Evolutionary conservation across 352 stramenopile species (phyloP), one percentile per base, ranked within the genome.

Genomic region (Paralagenidium karlingii): DNA sequence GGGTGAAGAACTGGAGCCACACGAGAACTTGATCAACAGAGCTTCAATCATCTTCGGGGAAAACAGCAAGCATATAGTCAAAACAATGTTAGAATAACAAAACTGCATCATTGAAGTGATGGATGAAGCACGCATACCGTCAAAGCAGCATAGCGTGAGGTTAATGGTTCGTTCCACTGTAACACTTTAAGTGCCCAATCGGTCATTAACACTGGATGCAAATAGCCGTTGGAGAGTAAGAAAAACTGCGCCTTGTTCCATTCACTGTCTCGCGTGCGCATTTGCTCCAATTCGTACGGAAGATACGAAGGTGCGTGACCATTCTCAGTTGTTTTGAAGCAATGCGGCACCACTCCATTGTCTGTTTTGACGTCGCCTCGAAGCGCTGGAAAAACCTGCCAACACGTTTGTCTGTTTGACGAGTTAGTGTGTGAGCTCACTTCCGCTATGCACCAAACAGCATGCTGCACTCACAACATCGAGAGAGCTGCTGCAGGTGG

Each of bases 221-320:
- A 37, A 27, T 80, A 87, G 12, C 65, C 60, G 21, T 68, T 53
- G 22, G 79, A 51, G 9, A 68, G 47, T 18, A 82, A 27, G 25
- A 74, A 78, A 19, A 65, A 61, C 44, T 87, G 73, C 32, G 84
- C 82, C 24, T 83, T 69, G 32, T 87, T 87, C 73, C 73, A 87
- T 43, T 87, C 82, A 10, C 50, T 28, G 50, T 87, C 73, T 29
- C 81, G 64, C 18, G 73, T 84, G 3, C 64, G 60, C n/a, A 58
- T 57, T 24, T 59, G 78, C 51, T 87, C 73, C 36, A 83, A 49
- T 38, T 84, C 66, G 45, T 78, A 78, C 7, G 65, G 73, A 42
- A 79, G 64, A 27, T 80, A 82, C 0, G 24, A 10, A 3, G 45
- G 22, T 2, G n/a, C 22, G 8, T 50, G 31, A 0, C 12, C 34